Base-by-base conservation (phyloP, 805 yeast species). In the Priceomyces haplophilus region DNA sequence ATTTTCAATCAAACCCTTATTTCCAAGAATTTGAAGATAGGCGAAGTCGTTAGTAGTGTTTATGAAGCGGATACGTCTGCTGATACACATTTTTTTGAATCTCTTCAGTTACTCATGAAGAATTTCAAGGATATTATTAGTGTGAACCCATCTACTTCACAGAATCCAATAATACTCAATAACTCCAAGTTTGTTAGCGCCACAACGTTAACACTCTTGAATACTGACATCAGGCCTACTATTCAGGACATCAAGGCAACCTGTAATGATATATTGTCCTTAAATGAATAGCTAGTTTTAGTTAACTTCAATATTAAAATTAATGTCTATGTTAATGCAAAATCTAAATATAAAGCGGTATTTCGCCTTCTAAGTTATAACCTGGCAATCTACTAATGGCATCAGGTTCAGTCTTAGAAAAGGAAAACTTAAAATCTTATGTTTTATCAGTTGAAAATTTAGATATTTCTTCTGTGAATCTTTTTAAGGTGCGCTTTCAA, bases 401-500 rank as follows among this genome's bases (percentile, higher is more conserved):
- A n/a, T n/a, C n/a, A n/a, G n/a, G n/a, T n/a, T n/a, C n/a, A n/a
- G n/a, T n/a, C n/a, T n/a, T n/a, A n/a, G n/a, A n/a, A n/a, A n/a
- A n/a, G n/a, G n/a, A n/a, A n/a, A n/a, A n/a, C n/a, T n/a, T n/a
- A n/a, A n/a, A n/a, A n/a, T n/a, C n/a, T n/a, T n/a, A n/a, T n/a
- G n/a, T n/a, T n/a, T n/a, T n/a, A n/a, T n/a, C n/a, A n/a, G n/a
- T n/a, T n/a, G n/a, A n/a, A n/a, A n/a, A n/a, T 23, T 38, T 29
- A 43, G 12, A 41, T 15, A 32, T 39, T 42, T 36, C 59, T 54
- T 19, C 61, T 62, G 55, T 81, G 87, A 37, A 80, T 80, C 56
- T 81, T 81, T 56, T 82, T 76, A 53, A 80, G 62, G 61, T 79
- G 83, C 17, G 79, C 81, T 56, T 79, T 79, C 51, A 79, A 64